Percentiles rank a stretch among this genome's conserved stretches.
Conservation (phyloP, 805 yeast genomes). For the Vanderwaltozyma polyspora region DNA sequence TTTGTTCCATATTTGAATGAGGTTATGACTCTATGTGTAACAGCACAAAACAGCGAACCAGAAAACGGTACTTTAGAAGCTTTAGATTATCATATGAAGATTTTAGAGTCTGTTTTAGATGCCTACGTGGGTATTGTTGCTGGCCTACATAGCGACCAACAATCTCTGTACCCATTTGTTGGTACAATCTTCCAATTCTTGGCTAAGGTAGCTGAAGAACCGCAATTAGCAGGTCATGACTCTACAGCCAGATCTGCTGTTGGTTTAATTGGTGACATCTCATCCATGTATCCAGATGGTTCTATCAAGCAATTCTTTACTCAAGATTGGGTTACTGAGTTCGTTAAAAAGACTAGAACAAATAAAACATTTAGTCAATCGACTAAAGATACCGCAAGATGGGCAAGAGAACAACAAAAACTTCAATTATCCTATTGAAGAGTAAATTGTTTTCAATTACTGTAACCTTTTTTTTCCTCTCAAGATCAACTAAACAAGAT, state of each 20-base stretch:
- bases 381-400: slow-evolving; percentile 87
- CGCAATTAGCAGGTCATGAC: slow-evolving; percentile 51
- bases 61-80: slow-evolving; percentile 65
- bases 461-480: background rate
- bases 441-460: background rate
- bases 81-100: slow-evolving; percentile 56
- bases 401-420: slow-evolving; percentile 76
- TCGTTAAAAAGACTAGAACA: slow-evolving; percentile 62
- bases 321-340: slow-evolving; percentile 70
- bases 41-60: slow-evolving; percentile 51
- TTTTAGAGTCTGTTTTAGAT: slow-evolving; percentile 85
- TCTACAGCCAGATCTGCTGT: slow-evolving; percentile 71
- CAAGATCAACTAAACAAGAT: too few species aligned
- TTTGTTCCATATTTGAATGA: slow-evolving; percentile 69
- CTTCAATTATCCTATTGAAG: slow-evolving; percentile 19
- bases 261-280: slow-evolving; percentile 88
- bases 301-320: slow-evolving; percentile 53
- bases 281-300: slow-evolving; percentile 74
- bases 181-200: slow-evolving; percentile 63
- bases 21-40: slow-evolving; percentile 67
- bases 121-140: slow-evolving; percentile 93
- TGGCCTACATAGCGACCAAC: slow-evolving; percentile 66
- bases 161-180: slow-evolving; percentile 51
- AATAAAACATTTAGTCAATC: slow-evolving; percentile 48
- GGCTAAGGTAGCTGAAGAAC: slow-evolving; percentile 46